A percentile compares a stretch with the other conserved stretches of the same genome.
Evolutionary conservation across 306 rosid genomes (phyloP).

Genomic region (Cicer bijugum): DNA sequence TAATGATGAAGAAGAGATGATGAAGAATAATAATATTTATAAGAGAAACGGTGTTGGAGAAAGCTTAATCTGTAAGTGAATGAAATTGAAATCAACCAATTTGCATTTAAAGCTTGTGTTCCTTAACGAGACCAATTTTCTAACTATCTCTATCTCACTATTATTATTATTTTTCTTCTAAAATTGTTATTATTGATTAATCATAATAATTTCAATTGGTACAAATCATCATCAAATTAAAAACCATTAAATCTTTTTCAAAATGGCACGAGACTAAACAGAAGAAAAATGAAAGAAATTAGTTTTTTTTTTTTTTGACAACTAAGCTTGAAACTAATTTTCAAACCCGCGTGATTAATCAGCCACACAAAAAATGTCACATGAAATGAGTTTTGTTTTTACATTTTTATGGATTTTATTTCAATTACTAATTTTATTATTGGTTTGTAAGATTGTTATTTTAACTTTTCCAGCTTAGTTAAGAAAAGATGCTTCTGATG

Average conservation of each 20-base stretch:
- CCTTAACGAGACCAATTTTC: conserved; percentile 41
- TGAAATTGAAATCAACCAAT: conserved; percentile 69
- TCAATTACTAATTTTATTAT: conserved; percentile 35
- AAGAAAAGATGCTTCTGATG: background rate
- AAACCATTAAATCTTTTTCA: conserved; percentile 12
- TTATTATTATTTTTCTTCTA: conserved; percentile 15
- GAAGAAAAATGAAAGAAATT: background rate
- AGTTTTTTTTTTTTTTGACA: conserved; percentile 36
- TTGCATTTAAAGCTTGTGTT: conserved; percentile 77
- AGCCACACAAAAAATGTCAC: conserved; percentile 47
- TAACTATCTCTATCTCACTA: conserved; percentile 12
- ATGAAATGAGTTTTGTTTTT: conserved; percentile 6
- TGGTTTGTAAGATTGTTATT: conserved; percentile 12
- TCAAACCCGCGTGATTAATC: background rate
- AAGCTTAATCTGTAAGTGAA: conserved; percentile 61
- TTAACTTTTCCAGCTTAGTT: background rate
- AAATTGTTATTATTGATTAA: background rate
- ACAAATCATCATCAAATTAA: no score
- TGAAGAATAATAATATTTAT: conserved; percentile 3
- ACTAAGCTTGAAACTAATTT: background rate
- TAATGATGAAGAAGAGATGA: background rate
- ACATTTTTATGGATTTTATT: background rate
- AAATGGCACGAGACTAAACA: conserved; percentile 35
- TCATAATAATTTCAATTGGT: no score
- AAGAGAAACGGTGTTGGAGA: conserved; percentile 36